These are phyloP conservation scores for Paraconiothyrium brasiliense DNA, from an alignment of 2,329 filamentous ascomycete species.

Conservation along the genomic window DNA sequence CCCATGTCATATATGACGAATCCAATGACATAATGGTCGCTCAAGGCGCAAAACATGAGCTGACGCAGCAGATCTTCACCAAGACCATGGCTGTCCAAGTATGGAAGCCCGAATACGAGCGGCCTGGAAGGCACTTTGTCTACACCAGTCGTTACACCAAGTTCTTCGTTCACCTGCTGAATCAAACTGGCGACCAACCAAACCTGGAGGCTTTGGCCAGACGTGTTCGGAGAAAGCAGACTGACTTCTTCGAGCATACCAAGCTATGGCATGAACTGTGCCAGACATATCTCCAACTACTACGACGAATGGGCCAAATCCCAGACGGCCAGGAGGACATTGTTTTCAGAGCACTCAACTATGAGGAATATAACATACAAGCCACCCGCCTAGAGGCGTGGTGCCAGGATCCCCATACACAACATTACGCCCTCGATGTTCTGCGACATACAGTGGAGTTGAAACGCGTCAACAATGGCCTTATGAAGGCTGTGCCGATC, in stretches of 20 bases:
- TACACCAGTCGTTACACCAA: conserved; percentile 88
- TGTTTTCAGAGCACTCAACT: conserved; percentile 70
- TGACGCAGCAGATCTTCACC: conserved; percentile 86
- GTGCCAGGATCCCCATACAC: conserved; percentile 60
- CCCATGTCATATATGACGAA: conserved; percentile 69
- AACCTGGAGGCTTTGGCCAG: conserved; percentile 82
- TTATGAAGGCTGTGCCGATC: conserved; percentile 86
- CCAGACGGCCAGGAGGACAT: conserved; percentile 70
- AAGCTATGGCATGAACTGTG: conserved; percentile 71
- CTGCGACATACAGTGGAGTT: conserved; percentile 74
- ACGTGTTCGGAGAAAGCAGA: conserved; percentile 81
- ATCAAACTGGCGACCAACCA: conserved; percentile 76
- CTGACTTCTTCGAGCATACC: conserved; percentile 73
- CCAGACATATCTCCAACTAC: conserved; percentile 65
- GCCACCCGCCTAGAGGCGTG: conserved; percentile 69
- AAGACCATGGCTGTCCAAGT: conserved; percentile 96
- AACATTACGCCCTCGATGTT: conserved; percentile 65
- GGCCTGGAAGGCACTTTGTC: conserved; percentile 86
- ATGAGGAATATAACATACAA: conserved; percentile 71
- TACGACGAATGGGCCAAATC: conserved; percentile 67
- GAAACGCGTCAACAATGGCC: conserved; percentile 81
- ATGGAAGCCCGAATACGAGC: conserved; percentile 91
- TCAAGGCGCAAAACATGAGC: conserved; percentile 75
- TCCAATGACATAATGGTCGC: conserved; percentile 61
- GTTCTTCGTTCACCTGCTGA: conserved; percentile 80